Percentiles rank a stretch among this genome's conserved stretches.
These are phyloP conservation scores for Pseudocercospora pini-densiflorae DNA, from an alignment of 2,329 filamentous ascomycete genomes.

Conservation along the genomic window DNA sequence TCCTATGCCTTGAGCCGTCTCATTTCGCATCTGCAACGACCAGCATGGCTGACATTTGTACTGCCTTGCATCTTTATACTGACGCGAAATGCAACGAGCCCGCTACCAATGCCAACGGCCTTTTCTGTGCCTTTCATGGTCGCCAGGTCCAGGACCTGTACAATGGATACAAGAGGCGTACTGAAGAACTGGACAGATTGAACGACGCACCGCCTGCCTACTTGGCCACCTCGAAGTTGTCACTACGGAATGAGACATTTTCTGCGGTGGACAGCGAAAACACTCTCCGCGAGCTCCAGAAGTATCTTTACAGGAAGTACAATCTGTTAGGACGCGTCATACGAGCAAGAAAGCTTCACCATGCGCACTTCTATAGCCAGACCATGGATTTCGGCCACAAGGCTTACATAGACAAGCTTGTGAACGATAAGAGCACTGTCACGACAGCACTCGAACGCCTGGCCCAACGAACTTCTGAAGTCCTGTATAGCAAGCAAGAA, in stretches of 20 bases:
- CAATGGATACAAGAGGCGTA: constrained; percentile 55
- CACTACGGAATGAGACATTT: constrained; percentile 49
- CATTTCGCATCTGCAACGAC: too few species aligned
- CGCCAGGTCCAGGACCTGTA: constrained; percentile 53
- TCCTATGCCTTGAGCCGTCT: too few species aligned
- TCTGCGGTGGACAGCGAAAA: constrained; percentile 44
- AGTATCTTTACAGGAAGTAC: constrained; percentile 47
- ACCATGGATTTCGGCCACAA: constrained; percentile 51
- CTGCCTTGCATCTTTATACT: not conserved
- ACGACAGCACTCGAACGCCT: constrained; percentile 50
- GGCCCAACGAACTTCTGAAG: constrained; percentile 48
- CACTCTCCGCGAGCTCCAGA: constrained; percentile 46
- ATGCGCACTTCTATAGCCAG: constrained; percentile 49
- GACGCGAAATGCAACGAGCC: constrained; percentile 1
- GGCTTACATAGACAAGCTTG: constrained; percentile 45
- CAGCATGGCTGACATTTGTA: not conserved
- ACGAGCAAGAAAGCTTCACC: constrained; percentile 48
- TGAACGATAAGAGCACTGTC: constrained; percentile 44
- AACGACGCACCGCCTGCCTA: constrained; percentile 43
- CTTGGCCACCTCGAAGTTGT: constrained; percentile 31
- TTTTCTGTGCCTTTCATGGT: constrained; percentile 48
- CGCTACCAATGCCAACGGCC: not conserved
- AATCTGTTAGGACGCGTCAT: constrained; percentile 48
- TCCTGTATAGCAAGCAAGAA: constrained; percentile 53
- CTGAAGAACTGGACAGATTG: constrained; percentile 49